A percentile compares a stretch with the other conserved stretches of the same genome.
Conservation (phyloP, 2,329 filamentous ascomycete species). For the Epichloe sylvatica region DNA sequence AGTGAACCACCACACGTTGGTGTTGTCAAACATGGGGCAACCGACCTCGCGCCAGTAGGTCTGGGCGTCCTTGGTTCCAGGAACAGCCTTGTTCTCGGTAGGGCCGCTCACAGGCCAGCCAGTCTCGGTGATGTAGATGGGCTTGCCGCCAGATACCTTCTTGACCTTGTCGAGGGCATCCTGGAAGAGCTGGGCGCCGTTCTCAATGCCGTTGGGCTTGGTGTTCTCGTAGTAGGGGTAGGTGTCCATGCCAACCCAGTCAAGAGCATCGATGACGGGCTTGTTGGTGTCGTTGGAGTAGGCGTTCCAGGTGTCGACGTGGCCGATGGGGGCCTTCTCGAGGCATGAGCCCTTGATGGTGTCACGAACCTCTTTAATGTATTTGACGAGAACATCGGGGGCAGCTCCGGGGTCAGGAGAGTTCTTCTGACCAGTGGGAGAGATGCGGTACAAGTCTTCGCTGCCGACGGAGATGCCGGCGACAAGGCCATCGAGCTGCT, state of each 20-base stretch:
- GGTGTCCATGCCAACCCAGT: slow-evolving; percentile 74
- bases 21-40: slow-evolving; percentile 52
- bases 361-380: slow-evolving; percentile 55
- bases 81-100: slow-evolving; percentile 45
- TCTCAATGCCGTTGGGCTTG: slow-evolving; percentile 49
- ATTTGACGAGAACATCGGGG: slow-evolving; percentile 48
- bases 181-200: slow-evolving; percentile 54
- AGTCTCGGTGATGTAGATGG: slow-evolving; percentile 78
- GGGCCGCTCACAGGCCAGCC: slow-evolving; percentile 69
- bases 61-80: slow-evolving; percentile 55
- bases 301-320: slow-evolving; percentile 81
- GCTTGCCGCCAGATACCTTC: slow-evolving; percentile 47
- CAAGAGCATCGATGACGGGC: slow-evolving; percentile 52
- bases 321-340: slow-evolving; percentile 49
- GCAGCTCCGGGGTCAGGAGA: slow-evolving; percentile 47
- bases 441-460: slow-evolving; percentile 75
- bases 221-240: slow-evolving; percentile 75
- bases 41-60: slow-evolving; percentile 70
- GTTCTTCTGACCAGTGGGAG: slow-evolving; percentile 52
- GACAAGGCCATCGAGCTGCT: slow-evolving; percentile 49
- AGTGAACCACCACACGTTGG: slow-evolving; percentile 65
- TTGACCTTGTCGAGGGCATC: slow-evolving; percentile 48
- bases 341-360: slow-evolving; percentile 50
- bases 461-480: slow-evolving; percentile 75
- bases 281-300: slow-evolving; percentile 62